Base-by-base conservation (phyloP, 2,329 filamentous ascomycete species). In the Plenodomus tracheiphilus region DNA sequence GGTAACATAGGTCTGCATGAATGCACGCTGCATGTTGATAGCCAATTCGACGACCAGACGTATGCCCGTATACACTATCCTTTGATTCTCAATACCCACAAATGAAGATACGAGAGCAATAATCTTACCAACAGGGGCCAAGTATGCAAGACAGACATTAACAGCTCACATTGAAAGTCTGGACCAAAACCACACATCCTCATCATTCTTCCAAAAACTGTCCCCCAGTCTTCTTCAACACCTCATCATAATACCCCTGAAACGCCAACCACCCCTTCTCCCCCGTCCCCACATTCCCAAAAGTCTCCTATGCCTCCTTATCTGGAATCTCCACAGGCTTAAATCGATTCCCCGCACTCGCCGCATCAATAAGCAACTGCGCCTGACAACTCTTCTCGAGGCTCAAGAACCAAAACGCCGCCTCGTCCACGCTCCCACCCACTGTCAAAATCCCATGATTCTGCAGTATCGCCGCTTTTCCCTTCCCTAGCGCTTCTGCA, bases 221-320 rank as follows among this genome's bases (percentile, higher is more conserved):
- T 0, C 79, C 79, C 36, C 74, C 72, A 1, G 77, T 81, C 69
- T 75, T 80, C 9, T 74, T 75, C 32, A 81, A 54, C n/a, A 79
- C 70, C 55, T 81, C 78, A 62, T 82, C 79, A 57, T 79, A 81
- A 53, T 81, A 80, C 10, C 75, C 74, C 56, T 81, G 79, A 47
- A 81, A 81, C 3, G 75, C 76, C 38, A 81, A 64, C 77, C 77
- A 82, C 0, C 78, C 79, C 56, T 81, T 82, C 62, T 77, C 77
- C 0, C 78, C 74, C 28, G 67, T 75, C 2, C 75, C 77, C 1
- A 78, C 73, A 46, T 74, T 71, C 52, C 66, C 60, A 46, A 72
- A 76, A 25, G 66, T 72, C 50, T 70, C 70, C 4, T 48, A 55
- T 3, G 74, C 75, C 49, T 77, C 75, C 28, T 64, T 63, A 2